phyloP scores from a whole-genome alignment of 1,284 basidiomycete species.

The Cutaneotrichosporon cyanovorans region DNA sequence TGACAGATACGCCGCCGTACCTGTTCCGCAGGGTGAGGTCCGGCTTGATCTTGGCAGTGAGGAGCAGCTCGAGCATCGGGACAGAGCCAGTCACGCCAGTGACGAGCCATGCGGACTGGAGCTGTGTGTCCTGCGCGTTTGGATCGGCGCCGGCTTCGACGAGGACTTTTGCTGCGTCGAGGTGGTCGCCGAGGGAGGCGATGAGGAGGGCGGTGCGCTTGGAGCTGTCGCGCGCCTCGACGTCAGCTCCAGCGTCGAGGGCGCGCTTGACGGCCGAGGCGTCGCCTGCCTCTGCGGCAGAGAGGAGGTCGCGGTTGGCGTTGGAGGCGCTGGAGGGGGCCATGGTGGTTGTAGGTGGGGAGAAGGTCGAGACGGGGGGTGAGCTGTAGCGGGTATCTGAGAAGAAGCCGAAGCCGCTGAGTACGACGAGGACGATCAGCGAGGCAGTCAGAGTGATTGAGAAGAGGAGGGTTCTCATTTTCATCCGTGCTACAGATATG shows the following conservation, averaged over 20 bases:
- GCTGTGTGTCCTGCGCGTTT: constrained; percentile 1
- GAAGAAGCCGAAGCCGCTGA: too few species aligned
- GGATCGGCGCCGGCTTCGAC: constrained; percentile 5
- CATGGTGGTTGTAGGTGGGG: too few species aligned
- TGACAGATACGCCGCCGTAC: constrained; percentile 10
- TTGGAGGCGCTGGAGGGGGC: too few species aligned
- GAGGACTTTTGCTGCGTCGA: constrained; percentile 3
- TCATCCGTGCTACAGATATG: too few species aligned
- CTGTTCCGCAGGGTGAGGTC: constrained; percentile 8
- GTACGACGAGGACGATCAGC: too few species aligned
- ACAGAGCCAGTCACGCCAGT: constrained; percentile 12
- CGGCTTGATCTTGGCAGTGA: neutral
- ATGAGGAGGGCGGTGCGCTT: constrained; percentile 6
- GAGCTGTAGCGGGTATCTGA: too few species aligned
- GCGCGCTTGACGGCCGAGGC: neutral
- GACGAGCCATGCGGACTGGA: constrained; percentile 9
- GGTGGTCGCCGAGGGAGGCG: constrained; percentile 4
- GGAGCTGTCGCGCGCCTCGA: neutral
- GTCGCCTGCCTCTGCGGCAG: neutral
- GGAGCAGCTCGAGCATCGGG: constrained; percentile 5
- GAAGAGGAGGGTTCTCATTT: too few species aligned
- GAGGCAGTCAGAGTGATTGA: too few species aligned
- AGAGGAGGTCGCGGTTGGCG: constrained; percentile 1
- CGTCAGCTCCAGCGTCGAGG: constrained; percentile 1
- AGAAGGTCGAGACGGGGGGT: too few species aligned